phyloP scores from a whole-genome alignment of 805 yeast genomes.

The Yarrowia divulgata region DNA sequence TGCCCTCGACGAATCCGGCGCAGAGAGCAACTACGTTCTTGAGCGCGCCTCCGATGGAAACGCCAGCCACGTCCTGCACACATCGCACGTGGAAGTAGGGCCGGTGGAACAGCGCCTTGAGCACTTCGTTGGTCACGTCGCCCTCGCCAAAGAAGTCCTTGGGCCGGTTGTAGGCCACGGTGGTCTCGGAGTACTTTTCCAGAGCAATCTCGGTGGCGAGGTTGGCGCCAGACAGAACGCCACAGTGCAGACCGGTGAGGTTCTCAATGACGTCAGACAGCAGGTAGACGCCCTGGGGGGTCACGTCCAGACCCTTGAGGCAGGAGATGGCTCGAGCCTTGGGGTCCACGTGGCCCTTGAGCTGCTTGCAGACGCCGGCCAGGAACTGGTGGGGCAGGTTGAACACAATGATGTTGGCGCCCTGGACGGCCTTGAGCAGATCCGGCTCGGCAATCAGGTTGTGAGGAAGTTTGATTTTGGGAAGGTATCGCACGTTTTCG shows the following conservation, averaged over 20 bases:
- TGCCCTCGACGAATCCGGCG: conserved; percentile 96
- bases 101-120: conserved; percentile 91
- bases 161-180: conserved; percentile 88
- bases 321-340: conserved; percentile 89
- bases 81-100: conserved; percentile 97
- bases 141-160: conserved; percentile 66
- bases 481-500: conserved; percentile 93
- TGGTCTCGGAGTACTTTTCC: conserved; percentile 96
- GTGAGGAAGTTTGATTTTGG: conserved; percentile 84
- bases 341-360: conserved; percentile 76
- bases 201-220: conserved; percentile 96
- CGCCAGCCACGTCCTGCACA: conserved; percentile 92
- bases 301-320: conserved; percentile 92
- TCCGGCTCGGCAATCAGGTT: conserved; percentile 90
- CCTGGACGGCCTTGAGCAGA: conserved; percentile 74
- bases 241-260: conserved; percentile 85
- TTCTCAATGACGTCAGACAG: conserved; percentile 81
- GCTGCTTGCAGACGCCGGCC: conserved; percentile 73
- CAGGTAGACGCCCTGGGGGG: conserved; percentile 82
- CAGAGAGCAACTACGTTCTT: conserved; percentile 96
- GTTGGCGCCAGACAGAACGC: conserved; percentile 97
- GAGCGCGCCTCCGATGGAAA: conserved; percentile 94
- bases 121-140: conserved; percentile 73
- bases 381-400: conserved; percentile 98
- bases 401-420: conserved; percentile 86